Conservation (phyloP, 176 grass and related monocot genomes). For the Microstegium vimineum region DNA sequence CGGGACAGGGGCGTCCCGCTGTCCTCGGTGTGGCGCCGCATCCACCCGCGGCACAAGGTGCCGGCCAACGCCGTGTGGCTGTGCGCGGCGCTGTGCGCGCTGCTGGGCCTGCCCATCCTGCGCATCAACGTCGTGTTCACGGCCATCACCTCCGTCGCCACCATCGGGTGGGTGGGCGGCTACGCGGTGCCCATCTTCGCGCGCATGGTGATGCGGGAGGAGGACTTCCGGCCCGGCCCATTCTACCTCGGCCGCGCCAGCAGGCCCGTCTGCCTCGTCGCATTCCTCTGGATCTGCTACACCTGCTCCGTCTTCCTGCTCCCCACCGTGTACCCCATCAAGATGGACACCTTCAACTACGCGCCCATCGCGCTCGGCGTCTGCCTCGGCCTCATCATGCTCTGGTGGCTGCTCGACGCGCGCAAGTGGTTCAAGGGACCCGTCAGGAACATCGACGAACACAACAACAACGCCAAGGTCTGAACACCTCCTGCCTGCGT, state of each 20-base stretch:
- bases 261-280: conserved; percentile 84
- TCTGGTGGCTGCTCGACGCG: conserved; percentile 94
- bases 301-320: conserved; percentile 93
- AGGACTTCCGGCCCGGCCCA: conserved; percentile 67
- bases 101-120: conserved; percentile 87
- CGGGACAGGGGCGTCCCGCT: conserved; percentile 72
- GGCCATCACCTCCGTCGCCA: conserved; percentile 88
- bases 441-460: conserved; percentile 78
- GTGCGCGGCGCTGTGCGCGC: conserved; percentile 74
- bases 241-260: conserved; percentile 77
- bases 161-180: conserved; percentile 88
- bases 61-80: conserved; percentile 84
- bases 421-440: conserved; percentile 92
- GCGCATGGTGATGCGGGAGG: conserved; percentile 80
- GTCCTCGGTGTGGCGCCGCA: conserved; percentile 76
- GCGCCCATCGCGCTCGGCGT: conserved; percentile 69
- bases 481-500: background rate
- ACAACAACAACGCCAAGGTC: conserved; percentile 36
- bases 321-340: conserved; percentile 79
- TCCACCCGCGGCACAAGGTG: conserved; percentile 87
- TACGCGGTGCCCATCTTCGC: conserved; percentile 97
- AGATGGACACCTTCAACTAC: conserved; percentile 79
- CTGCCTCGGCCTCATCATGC: conserved; percentile 53
- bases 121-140: conserved; percentile 93
- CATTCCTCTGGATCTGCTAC: conserved; percentile 97